Percentiles rank a stretch among this genome's conserved stretches.
phyloP scores from a whole-genome alignment of 768 basidiomycete species.

The Termitomyces sp. region DNA sequence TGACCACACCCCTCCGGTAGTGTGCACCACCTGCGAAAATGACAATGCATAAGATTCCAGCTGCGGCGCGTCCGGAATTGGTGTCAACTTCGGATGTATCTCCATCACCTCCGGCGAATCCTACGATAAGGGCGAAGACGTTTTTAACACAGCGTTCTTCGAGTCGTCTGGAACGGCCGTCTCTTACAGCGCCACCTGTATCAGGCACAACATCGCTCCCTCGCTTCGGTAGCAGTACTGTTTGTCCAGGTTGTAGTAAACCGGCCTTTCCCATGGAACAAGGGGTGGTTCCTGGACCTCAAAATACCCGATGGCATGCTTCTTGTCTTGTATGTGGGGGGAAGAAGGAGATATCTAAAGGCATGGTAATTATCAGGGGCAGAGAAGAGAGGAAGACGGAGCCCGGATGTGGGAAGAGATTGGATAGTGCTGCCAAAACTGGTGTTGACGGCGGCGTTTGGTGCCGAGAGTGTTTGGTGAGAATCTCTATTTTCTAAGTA shows the following conservation, averaged over 20 bases:
- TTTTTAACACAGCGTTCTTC: constrained; percentile 24
- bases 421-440: constrained; percentile 79
- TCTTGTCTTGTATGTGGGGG: constrained; percentile 80
- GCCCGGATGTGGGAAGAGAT: constrained; percentile 77
- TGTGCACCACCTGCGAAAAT: constrained; percentile 41
- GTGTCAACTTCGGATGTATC: constrained; percentile 3
- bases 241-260: constrained; percentile 72
- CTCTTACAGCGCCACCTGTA: constrained; percentile 30
- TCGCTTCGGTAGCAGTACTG: constrained; percentile 54
- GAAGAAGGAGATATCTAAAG: constrained; percentile 41
- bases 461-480: constrained; percentile 81
- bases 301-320: constrained; percentile 76
- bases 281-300: constrained; percentile 82
- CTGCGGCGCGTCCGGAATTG: constrained; percentile 15
- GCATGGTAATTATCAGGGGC: constrained; percentile 29
- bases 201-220: constrained; percentile 28
- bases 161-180: constrained; percentile 35
- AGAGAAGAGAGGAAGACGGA: constrained; percentile 46
- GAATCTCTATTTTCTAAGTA: constrained; percentile 16
- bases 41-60: constrained; percentile 29
- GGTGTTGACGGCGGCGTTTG: constrained; percentile 68
- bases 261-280: constrained; percentile 78
- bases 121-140: constrained; percentile 8
- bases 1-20: constrained; percentile 18
- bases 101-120: constrained; percentile 5